phyloP scores from a whole-genome alignment of 202 grass and related monocot genomes.

The Bolboschoenoplectus hybrid region DNA sequence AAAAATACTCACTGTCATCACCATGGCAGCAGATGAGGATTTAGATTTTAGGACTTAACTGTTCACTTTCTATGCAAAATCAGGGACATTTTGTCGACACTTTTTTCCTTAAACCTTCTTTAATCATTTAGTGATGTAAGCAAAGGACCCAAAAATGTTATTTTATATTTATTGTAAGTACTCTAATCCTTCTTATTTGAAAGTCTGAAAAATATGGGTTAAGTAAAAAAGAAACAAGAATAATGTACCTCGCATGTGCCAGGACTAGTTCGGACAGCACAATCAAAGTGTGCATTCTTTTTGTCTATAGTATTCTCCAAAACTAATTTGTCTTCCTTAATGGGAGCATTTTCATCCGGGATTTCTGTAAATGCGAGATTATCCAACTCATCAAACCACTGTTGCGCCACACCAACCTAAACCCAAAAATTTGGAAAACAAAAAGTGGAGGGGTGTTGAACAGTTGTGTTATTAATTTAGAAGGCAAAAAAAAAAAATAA shows the following conservation, averaged over 20 bases:
- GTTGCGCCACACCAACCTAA: slow-evolving; percentile 84
- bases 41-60: background rate
- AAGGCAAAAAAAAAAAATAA: slow-evolving; percentile 6
- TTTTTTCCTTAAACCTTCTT: background rate
- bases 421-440: background rate
- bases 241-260: slow-evolving; percentile 73
- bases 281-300: slow-evolving; percentile 56
- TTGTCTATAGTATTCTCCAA: slow-evolving; percentile 52
- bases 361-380: slow-evolving; percentile 75
- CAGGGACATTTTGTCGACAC: background rate
- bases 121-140: background rate
- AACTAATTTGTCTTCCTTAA: slow-evolving; percentile 37
- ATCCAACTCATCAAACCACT: slow-evolving; percentile 92
- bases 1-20: background rate
- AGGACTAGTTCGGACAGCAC: slow-evolving; percentile 67
- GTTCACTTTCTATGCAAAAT: background rate
- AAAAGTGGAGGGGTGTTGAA: background rate
- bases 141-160: background rate
- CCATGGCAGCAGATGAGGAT: background rate
- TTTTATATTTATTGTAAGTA: background rate
- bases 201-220: background rate
- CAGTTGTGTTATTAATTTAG: background rate
- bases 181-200: background rate
- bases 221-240: background rate
- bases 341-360: slow-evolving; percentile 38